phyloP scores from a whole-genome alignment of 2,329 filamentous ascomycete genomes.

The Xylaria polymorpha region DNA sequence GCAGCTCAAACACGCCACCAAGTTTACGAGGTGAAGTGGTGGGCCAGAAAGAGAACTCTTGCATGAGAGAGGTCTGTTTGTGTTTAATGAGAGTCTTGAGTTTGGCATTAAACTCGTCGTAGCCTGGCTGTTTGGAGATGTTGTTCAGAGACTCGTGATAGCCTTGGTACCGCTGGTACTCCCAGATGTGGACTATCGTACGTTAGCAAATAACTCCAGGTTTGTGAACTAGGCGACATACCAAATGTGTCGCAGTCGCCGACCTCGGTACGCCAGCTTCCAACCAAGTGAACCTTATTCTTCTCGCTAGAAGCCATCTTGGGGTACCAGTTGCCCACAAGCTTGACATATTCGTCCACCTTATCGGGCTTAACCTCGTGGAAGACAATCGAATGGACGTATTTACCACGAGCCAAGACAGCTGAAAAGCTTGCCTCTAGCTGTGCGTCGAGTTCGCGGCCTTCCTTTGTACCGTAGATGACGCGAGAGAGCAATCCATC shows the following conservation, averaged over 20 bases:
- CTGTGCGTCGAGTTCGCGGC: constrained; percentile 91
- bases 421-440: constrained; percentile 97
- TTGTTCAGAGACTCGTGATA: constrained; percentile 92
- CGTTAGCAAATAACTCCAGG: constrained; percentile 30
- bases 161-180: constrained; percentile 96
- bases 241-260: constrained; percentile 94
- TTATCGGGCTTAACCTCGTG: constrained; percentile 96
- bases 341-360: constrained; percentile 91
- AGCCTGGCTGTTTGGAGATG: constrained; percentile 86
- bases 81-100: constrained; percentile 85
- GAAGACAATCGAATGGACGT: constrained; percentile 97
- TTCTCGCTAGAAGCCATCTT: constrained; percentile 84
- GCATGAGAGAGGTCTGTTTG: constrained; percentile 94
- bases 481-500: constrained; percentile 82
- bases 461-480: constrained; percentile 97
- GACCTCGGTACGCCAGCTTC: constrained; percentile 98
- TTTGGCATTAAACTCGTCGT: constrained; percentile 82
- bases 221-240: constrained; percentile 27
- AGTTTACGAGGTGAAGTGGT: constrained; percentile 90
- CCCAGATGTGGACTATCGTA: constrained; percentile 92
- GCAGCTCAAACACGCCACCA: constrained; percentile 93
- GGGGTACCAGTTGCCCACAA: constrained; percentile 93
- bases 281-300: constrained; percentile 95
- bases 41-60: constrained; percentile 99
- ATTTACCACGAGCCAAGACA: constrained; percentile 94